Percentiles rank a stretch among this genome's conserved stretches.
Evolutionary conservation across 176 grass and related monocot species (phyloP).

Genomic region (Thinopyrum elongatum): DNA sequence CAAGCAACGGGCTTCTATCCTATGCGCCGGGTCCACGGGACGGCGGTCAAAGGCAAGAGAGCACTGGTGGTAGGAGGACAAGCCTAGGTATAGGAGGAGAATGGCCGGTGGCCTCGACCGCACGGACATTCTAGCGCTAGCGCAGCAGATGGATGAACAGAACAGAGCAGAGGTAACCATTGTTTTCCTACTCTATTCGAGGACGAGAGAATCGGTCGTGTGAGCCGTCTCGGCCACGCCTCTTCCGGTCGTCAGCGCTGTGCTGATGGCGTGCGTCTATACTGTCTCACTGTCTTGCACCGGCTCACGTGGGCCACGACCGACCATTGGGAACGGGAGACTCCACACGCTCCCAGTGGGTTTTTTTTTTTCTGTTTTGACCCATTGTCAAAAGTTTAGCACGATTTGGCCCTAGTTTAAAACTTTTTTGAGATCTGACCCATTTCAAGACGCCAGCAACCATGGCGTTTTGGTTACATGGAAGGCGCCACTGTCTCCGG

Average conservation of each 20-base stretch:
- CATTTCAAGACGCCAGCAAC: no score
- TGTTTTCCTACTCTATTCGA: not conserved
- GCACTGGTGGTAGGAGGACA: no score
- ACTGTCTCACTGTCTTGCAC: not conserved
- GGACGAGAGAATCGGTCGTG: not conserved
- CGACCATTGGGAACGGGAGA: not conserved
- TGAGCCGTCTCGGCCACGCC: not conserved
- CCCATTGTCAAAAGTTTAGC: no score
- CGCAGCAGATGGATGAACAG: not conserved
- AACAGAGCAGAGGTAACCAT: not conserved
- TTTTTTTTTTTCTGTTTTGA: no score
- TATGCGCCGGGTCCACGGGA: not conserved
- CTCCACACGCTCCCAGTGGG: not conserved
- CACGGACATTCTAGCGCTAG: not conserved
- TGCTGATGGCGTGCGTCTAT: not conserved
- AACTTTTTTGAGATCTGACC: no score
- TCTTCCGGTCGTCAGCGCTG: not conserved
- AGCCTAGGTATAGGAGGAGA: not conserved
- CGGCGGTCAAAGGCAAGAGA: not conserved
- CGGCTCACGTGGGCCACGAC: slow-evolving; percentile 13
- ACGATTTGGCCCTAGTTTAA: no score
- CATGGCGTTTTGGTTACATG: no score
- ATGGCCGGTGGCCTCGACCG: not conserved
- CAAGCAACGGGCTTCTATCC: not conserved
- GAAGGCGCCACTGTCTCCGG: no score